Conservation (phyloP, 1,139 yeast genomes). For the Blastobotrys malaysiensis region DNA sequence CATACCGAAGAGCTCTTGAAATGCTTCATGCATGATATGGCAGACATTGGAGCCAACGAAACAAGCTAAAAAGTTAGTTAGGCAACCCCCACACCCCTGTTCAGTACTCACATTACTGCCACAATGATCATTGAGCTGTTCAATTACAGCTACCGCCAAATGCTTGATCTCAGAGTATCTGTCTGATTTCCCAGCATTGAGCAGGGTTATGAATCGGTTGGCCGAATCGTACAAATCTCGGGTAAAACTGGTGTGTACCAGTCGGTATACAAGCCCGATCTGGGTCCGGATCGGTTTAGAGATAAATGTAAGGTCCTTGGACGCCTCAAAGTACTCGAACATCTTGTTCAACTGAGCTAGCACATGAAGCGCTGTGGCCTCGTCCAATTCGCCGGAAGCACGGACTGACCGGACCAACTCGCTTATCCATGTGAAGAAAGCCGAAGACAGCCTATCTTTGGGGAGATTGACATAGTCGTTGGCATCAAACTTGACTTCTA, state of each 20-base stretch:
- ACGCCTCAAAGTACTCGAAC: slow-evolving; percentile 14
- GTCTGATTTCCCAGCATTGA: slow-evolving; percentile 29
- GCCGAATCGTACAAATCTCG: slow-evolving; percentile 30
- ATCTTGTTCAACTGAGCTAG: slow-evolving; percentile 18
- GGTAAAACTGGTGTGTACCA: slow-evolving; percentile 16
- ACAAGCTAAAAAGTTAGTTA: slow-evolving; percentile 20
- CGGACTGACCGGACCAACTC: slow-evolving; percentile 13
- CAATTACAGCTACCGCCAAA: slow-evolving; percentile 23
- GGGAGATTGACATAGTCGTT: slow-evolving; percentile 19
- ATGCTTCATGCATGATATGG: slow-evolving; percentile 27
- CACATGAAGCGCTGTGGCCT: slow-evolving; percentile 16
- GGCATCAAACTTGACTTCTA: slow-evolving; percentile 17
- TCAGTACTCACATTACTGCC: slow-evolving; percentile 22
- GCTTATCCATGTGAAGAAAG: slow-evolving; percentile 21
- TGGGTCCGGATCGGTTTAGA: slow-evolving; percentile 23
- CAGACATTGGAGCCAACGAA: slow-evolving; percentile 32
- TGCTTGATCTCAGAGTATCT: slow-evolving; percentile 27
- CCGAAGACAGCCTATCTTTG: slow-evolving; percentile 22
- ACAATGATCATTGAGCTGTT: slow-evolving; percentile 21
- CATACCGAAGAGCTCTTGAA: slow-evolving; percentile 27
- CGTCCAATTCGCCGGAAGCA: slow-evolving; percentile 9
- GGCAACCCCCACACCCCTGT: neutral
- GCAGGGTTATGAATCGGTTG: slow-evolving; percentile 19
- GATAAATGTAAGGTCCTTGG: slow-evolving; percentile 13
- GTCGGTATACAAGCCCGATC: slow-evolving; percentile 21